phyloP scores from a whole-genome alignment of 2,329 filamentous ascomycete genomes.

The Hypoxylon sp. region DNA sequence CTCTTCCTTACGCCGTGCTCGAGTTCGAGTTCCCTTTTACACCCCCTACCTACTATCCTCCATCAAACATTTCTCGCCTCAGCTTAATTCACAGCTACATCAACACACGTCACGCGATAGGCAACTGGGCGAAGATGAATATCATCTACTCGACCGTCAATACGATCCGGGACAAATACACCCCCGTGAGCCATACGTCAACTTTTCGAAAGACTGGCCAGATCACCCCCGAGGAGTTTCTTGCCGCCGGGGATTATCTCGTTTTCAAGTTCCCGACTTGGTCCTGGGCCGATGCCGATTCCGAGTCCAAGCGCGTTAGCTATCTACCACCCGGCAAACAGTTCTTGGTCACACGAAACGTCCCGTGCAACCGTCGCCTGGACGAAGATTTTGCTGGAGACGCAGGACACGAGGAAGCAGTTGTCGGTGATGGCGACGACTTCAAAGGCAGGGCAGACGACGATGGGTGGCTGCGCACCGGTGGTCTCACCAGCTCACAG shows the following conservation, averaged over 20 bases:
- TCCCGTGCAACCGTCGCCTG: slow-evolving; percentile 90
- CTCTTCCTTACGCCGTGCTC: background rate
- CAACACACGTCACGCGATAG: background rate
- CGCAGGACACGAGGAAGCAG: slow-evolving; percentile 84
- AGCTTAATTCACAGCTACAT: background rate
- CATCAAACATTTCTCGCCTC: background rate
- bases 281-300: slow-evolving; percentile 93
- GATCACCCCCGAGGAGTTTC: slow-evolving; percentile 97
- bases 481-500: slow-evolving; percentile 79
- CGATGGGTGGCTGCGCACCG: slow-evolving; percentile 92
- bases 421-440: slow-evolving; percentile 83
- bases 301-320: slow-evolving; percentile 78
- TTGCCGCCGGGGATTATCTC: slow-evolving; percentile 94
- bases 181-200: slow-evolving; percentile 88
- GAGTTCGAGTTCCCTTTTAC: background rate
- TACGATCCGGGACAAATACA: slow-evolving; percentile 89
- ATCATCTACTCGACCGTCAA: slow-evolving; percentile 93
- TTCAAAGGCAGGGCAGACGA: slow-evolving; percentile 69
- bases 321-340: slow-evolving; percentile 92
- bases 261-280: slow-evolving; percentile 99
- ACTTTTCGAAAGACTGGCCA: slow-evolving; percentile 94
- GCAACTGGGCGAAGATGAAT: slow-evolving; percentile 72
- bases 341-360: slow-evolving; percentile 92
- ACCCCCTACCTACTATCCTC: background rate
- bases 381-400: slow-evolving; percentile 94